Percentiles rank a stretch among this genome's conserved stretches.
Evolutionary conservation across 2,329 filamentous ascomycete genomes (phyloP).

Genomic region (Venturia effusa): DNA sequence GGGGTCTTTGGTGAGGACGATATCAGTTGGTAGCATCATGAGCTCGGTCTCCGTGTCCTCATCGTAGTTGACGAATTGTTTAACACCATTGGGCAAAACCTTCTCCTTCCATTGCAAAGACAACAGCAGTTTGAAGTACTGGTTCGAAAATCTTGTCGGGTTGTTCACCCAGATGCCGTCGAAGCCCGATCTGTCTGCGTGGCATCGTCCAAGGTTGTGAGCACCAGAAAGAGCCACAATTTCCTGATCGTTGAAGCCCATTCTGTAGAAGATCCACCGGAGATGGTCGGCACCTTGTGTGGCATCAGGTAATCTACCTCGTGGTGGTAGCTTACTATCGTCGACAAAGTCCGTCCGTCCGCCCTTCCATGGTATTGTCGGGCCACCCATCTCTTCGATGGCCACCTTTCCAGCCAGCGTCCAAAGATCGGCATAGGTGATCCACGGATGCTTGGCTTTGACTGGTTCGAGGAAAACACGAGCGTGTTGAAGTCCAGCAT

Average conservation of each 20-base stretch:
- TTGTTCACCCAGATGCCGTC: conserved; percentile 49
- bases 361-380: conserved; percentile 43
- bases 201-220: conserved; percentile 46
- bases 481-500: conserved; percentile 53
- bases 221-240: conserved; percentile 47
- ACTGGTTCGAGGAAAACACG: conserved; percentile 53
- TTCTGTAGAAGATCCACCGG: conserved; percentile 45
- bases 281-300: conserved; percentile 45
- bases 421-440: conserved; percentile 57
- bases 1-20: conserved; percentile 45
- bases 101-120: conserved; percentile 44
- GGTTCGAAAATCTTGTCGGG: conserved; percentile 48
- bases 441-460: conserved; percentile 49
- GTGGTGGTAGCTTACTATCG: conserved; percentile 47
- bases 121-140: conserved; percentile 44
- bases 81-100: conserved; percentile 40
- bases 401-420: conserved; percentile 50
- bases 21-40: conserved; percentile 58
- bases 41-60: conserved; percentile 45
- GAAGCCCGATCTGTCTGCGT: conserved; percentile 45
- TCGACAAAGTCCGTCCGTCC: conserved; percentile 54
- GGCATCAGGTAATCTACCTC: conserved; percentile 46
- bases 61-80: conserved; percentile 50
- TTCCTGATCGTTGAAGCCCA: conserved; percentile 51
- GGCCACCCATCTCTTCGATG: conserved; percentile 50